phyloP scores from a whole-genome alignment of 139 green algal genomes.

The Zygnema circumcarinatum region DNA sequence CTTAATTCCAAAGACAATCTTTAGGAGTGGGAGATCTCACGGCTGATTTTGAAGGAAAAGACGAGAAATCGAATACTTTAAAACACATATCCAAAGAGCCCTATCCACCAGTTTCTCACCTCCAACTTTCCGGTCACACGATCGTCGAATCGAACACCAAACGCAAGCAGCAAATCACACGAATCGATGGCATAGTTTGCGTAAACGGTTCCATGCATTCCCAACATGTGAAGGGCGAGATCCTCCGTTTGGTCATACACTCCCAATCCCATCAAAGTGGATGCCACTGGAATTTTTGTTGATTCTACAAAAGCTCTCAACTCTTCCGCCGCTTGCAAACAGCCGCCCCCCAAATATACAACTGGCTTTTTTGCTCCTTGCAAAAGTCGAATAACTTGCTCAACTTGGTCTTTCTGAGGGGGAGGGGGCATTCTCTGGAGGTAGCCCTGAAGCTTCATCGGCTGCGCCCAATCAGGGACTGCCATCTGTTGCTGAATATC shows the following conservation, averaged over 20 bases:
- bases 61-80: too few species aligned
- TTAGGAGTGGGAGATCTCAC: too few species aligned
- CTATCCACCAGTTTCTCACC: too few species aligned
- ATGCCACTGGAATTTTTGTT: constrained; percentile 86
- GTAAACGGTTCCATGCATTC: constrained; percentile 97
- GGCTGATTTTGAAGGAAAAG: too few species aligned
- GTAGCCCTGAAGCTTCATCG: constrained; percentile 87
- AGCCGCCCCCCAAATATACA: constrained; percentile 91
- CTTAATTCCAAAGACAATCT: too few species aligned
- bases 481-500: constrained; percentile 97
- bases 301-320: constrained; percentile 80
- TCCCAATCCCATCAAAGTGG: constrained; percentile 96
- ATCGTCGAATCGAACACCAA: constrained; percentile 99
- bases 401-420: constrained; percentile 34
- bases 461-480: constrained; percentile 86
- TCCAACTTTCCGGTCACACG: constrained; percentile 98
- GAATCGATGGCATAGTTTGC: constrained; percentile 95
- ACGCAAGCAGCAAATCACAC: constrained; percentile 92
- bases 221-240: constrained; percentile 88
- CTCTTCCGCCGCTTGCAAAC: constrained; percentile 80
- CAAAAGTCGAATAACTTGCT: constrained; percentile 61
- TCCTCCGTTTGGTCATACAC: constrained; percentile 59
- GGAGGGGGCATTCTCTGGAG: constrained; percentile 81
- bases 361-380: constrained; percentile 71
- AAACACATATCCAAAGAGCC: too few species aligned